These are phyloP conservation scores for Colletotrichum euphorbiae DNA, from an alignment of 2,329 filamentous ascomycete genomes.

Conservation along the genomic window DNA sequence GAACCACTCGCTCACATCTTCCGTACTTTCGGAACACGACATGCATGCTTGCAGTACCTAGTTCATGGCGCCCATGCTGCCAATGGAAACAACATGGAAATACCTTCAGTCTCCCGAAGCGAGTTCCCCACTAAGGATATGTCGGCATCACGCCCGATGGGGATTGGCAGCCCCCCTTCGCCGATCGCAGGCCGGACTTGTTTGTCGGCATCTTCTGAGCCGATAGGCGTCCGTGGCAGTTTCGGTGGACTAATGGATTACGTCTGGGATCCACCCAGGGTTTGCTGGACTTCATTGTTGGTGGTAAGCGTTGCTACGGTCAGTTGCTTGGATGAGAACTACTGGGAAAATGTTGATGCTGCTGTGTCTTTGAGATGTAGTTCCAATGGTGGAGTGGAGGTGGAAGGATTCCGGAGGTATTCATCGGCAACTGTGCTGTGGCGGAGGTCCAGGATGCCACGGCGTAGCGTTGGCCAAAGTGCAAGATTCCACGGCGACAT, in stretches of 20 bases:
- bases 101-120: not conserved
- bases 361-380: too few relatives aligned
- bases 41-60: not conserved
- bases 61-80: slow-evolving; percentile 25
- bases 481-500: slow-evolving; percentile 1
- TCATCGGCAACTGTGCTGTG: not conserved
- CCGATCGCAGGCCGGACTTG: slow-evolving; percentile 20
- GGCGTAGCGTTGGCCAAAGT: not conserved
- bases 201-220: slow-evolving; percentile 40
- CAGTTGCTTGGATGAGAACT: too few relatives aligned
- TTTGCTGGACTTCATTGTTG: too few relatives aligned
- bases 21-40: not conserved
- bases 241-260: not conserved
- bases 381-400: not conserved
- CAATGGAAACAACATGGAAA: not conserved
- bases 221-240: slow-evolving; percentile 23
- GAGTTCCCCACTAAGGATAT: slow-evolving; percentile 26
- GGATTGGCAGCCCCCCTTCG: slow-evolving; percentile 21
- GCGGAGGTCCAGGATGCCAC: not conserved
- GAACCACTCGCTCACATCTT: slow-evolving; percentile 21
- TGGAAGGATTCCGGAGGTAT: not conserved
- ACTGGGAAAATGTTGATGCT: too few relatives aligned
- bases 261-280: not conserved
- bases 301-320: too few relatives aligned
- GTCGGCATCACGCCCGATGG: slow-evolving; percentile 21